These are phyloP conservation scores for Nothophytophthora sp. DNA, from an alignment of 352 stramenopile species.

Conservation along the genomic window DNA sequence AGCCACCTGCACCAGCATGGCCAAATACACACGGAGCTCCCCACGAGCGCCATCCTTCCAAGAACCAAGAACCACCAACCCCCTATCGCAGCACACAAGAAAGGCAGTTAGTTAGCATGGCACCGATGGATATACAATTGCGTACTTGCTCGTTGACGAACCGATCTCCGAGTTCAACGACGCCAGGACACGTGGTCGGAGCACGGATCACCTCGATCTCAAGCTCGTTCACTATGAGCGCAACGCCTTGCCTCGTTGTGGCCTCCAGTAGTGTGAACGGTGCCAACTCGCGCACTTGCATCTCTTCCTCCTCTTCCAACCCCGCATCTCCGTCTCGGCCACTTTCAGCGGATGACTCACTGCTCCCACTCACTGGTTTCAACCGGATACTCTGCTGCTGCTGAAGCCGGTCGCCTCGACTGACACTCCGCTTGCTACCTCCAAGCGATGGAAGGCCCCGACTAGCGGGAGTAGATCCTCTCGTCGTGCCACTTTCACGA, in stretches of 20 bases:
- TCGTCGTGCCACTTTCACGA: slow-evolving; percentile 7
- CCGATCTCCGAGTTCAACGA: slow-evolving; percentile 44
- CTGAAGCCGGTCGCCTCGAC: slow-evolving; percentile 16
- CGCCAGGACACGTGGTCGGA: not conserved
- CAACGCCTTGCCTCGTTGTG: slow-evolving; percentile 59
- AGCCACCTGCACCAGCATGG: slow-evolving; percentile 43
- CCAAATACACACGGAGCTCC: slow-evolving; percentile 29
- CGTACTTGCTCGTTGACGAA: slow-evolving; percentile 8
- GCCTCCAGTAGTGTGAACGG: slow-evolving; percentile 63
- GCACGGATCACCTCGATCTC: slow-evolving; percentile 49
- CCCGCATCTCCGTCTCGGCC: slow-evolving; percentile 4
- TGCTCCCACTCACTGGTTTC: not conserved
- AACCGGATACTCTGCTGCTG: slow-evolving; percentile 5
- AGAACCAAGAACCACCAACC: slow-evolving; percentile 44
- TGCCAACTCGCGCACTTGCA: slow-evolving; percentile 27
- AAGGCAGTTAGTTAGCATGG: slow-evolving; percentile 4
- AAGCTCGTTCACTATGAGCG: slow-evolving; percentile 58
- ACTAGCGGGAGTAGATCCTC: slow-evolving; percentile 1
- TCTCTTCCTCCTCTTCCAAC: slow-evolving; percentile 15
- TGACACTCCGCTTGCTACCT: slow-evolving; percentile 8
- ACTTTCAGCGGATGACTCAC: not conserved
- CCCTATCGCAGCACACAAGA: slow-evolving; percentile 28
- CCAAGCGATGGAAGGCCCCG: slow-evolving; percentile 18
- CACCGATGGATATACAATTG: not conserved
- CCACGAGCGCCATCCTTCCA: slow-evolving; percentile 43